phyloP scores from a whole-genome alignment of 169 alveolate species.

The Theileria sp. region DNA sequence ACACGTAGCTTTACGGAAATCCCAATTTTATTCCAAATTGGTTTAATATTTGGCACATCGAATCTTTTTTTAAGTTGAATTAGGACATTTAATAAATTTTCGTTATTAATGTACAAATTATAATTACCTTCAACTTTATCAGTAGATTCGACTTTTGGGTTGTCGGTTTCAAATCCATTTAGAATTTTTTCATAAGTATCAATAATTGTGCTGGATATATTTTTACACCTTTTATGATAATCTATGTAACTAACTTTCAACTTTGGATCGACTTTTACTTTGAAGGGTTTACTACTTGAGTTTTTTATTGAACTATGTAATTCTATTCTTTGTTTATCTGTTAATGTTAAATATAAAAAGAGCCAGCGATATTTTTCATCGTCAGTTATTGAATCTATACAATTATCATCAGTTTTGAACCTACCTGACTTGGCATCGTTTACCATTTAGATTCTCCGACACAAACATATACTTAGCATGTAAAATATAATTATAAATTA shows the following conservation, averaged over 20 bases:
- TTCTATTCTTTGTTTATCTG: constrained; percentile 53
- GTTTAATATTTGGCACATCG: background rate
- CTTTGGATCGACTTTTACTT: background rate
- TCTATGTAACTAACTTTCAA: background rate
- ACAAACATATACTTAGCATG: background rate
- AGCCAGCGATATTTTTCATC: constrained; percentile 40
- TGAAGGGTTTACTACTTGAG: background rate
- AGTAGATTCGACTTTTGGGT: background rate
- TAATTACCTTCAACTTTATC: background rate
- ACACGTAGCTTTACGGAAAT: constrained; percentile 18
- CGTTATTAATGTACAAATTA: background rate
- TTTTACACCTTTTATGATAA: background rate
- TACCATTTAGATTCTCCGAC: background rate
- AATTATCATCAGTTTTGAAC: background rate
- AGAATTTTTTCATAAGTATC: background rate
- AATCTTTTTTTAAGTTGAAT: constrained; percentile 21
- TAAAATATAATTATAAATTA: too few relatives aligned
- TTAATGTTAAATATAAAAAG: constrained; percentile 39
- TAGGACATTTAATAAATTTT: constrained; percentile 13
- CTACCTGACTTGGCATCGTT: background rate
- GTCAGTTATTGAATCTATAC: background rate
- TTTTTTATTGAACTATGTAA: constrained; percentile 1
- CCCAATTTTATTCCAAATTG: constrained; percentile 42
- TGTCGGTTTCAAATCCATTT: background rate
- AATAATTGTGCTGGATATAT: background rate